Percentiles rank a stretch among this genome's conserved stretches.
Conservation (phyloP, 495 filamentous ascomycete species). For the Tricharina praecox region DNA sequence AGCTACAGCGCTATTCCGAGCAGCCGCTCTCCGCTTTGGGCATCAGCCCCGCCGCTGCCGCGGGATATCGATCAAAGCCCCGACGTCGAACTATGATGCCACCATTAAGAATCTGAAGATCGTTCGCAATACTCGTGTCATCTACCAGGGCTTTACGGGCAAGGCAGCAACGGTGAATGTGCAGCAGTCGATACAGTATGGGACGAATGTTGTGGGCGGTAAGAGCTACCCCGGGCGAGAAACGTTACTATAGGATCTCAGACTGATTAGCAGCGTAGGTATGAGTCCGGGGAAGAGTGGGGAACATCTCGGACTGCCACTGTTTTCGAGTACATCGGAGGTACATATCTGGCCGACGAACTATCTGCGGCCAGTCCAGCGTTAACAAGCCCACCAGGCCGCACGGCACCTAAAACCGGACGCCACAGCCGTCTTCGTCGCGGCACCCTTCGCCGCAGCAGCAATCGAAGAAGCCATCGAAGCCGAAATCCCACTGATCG, state of each 20-base stretch:
- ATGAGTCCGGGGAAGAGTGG: constrained; percentile 62
- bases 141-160: constrained; percentile 85
- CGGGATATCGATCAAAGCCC: too few relatives aligned
- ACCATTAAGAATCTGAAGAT: constrained; percentile 67
- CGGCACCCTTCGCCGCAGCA: constrained; percentile 53
- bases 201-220: constrained; percentile 76
- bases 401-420: constrained; percentile 61
- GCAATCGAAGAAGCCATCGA: constrained; percentile 84
- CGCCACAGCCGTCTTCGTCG: constrained; percentile 74
- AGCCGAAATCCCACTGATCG: constrained; percentile 70
- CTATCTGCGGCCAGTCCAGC: neutral
- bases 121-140: constrained; percentile 57
- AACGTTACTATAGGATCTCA: too few relatives aligned
- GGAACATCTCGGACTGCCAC: constrained; percentile 64
- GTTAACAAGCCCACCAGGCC: constrained; percentile 35
- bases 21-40: neutral
- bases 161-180: constrained; percentile 63
- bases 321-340: constrained; percentile 54
- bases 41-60: neutral
- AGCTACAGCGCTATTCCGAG: neutral
- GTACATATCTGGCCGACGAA: too few relatives aligned
- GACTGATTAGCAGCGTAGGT: neutral
- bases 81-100: too few relatives aligned
- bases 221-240: neutral
- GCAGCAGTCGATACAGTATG: constrained; percentile 65